These are phyloP conservation scores for Pyrenochaeta sp. DNA, from an alignment of 2,329 filamentous ascomycete genomes.

Conservation along the genomic window DNA sequence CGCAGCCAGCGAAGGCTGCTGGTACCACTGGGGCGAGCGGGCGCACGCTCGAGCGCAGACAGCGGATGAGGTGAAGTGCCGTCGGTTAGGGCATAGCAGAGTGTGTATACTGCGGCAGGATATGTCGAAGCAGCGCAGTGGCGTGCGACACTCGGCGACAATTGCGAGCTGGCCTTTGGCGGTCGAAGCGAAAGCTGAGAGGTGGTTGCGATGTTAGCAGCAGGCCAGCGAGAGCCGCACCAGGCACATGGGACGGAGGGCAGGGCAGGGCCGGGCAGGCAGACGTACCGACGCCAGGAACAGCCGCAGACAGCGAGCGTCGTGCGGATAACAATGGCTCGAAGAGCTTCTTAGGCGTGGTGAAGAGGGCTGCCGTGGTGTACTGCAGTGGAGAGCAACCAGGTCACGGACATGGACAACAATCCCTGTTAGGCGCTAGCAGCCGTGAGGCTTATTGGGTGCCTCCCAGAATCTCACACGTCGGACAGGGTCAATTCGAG, in stretches of 20 bases:
- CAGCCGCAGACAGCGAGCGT: slow-evolving; percentile 18
- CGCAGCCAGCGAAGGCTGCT: slow-evolving; percentile 23
- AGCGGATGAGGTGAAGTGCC: slow-evolving; percentile 12
- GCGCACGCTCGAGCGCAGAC: slow-evolving; percentile 12
- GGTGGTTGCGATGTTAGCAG: slow-evolving; percentile 15
- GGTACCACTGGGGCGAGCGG: slow-evolving; percentile 15
- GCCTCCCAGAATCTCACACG: neutral
- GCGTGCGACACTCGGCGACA: slow-evolving; percentile 16
- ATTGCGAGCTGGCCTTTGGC: slow-evolving; percentile 21
- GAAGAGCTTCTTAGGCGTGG: slow-evolving; percentile 12
- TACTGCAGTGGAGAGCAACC: slow-evolving; percentile 20
- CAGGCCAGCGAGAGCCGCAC: slow-evolving; percentile 6
- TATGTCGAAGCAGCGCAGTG: slow-evolving; percentile 14
- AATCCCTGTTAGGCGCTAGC: slow-evolving; percentile 24
- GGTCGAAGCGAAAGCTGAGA: slow-evolving; percentile 21
- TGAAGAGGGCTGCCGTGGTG: slow-evolving; percentile 14
- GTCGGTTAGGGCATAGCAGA: slow-evolving; percentile 1
- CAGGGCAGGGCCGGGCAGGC: neutral
- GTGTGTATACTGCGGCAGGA: neutral
- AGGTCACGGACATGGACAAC: slow-evolving; percentile 19
- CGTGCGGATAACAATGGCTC: slow-evolving; percentile 24
- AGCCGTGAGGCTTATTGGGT: slow-evolving; percentile 8
- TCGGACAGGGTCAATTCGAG: neutral
- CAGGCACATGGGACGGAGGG: slow-evolving; percentile 2
- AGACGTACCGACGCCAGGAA: slow-evolving; percentile 22